Evolutionary conservation across 1,139 yeast genomes (phyloP).

Genomic region (Zygotorulaspora mrakii): DNA sequence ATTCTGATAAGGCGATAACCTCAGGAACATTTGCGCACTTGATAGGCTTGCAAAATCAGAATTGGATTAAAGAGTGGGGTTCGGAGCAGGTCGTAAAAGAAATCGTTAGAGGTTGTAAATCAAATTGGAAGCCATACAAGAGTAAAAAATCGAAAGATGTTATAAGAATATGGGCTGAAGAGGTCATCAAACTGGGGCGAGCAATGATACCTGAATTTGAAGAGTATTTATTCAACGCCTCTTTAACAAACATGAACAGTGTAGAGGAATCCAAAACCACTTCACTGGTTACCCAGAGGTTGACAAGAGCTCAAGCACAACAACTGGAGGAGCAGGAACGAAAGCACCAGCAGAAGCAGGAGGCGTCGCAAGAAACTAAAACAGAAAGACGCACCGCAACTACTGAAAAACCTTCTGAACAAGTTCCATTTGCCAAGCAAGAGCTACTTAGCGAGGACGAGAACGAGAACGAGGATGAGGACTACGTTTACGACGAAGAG

Average conservation of each 20-base stretch:
- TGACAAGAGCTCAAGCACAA: conserved; percentile 24
- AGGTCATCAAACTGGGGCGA: conserved; percentile 63
- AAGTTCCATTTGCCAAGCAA: conserved; percentile 32
- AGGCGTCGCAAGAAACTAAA: conserved; percentile 2
- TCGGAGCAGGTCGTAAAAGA: conserved; percentile 61
- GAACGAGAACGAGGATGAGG: conserved; percentile 37
- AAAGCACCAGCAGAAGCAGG: conserved; percentile 2
- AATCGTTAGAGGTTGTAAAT: conserved; percentile 65
- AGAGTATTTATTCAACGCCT: conserved; percentile 25
- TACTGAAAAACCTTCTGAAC: conserved; percentile 13
- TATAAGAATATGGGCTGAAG: conserved; percentile 58
- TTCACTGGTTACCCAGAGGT: conserved; percentile 22
- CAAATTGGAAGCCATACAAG: conserved; percentile 59
- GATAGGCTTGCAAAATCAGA: conserved; percentile 56
- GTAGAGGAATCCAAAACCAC: conserved; percentile 3
- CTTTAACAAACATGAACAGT: conserved; percentile 3
- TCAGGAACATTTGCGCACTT: conserved; percentile 80
- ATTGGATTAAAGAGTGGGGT: conserved; percentile 66
- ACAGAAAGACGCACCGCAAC: conserved; percentile 11
- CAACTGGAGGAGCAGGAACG: conserved; percentile 8
- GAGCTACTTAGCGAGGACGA: conserved; percentile 34
- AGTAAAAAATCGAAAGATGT: conserved; percentile 43
- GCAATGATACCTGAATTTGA: conserved; percentile 57
- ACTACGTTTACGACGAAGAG: conserved; percentile 37
- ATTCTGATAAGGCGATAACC: conserved; percentile 76